Evolutionary conservation across 345 rosid genomes (phyloP).

Genomic region (Euphorbia peplus): DNA sequence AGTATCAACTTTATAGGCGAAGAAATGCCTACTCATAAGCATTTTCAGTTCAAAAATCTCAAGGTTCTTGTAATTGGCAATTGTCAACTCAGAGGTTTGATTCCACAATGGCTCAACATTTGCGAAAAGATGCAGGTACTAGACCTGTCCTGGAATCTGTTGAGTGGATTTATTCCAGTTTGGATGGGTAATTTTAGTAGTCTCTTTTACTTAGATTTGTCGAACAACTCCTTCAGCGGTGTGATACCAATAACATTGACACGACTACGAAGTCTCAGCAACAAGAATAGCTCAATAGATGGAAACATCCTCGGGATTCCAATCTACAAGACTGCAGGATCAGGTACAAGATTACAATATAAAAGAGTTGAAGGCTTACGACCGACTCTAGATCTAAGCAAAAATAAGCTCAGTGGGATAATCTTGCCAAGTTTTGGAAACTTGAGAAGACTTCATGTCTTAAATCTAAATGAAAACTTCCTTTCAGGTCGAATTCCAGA

Average conservation of each 20-base stretch:
- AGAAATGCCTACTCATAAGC: slow-evolving; percentile 13
- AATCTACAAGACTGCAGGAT: neutral
- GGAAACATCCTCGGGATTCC: neutral
- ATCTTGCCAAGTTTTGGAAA: slow-evolving; percentile 26
- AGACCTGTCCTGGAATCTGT: slow-evolving; percentile 22
- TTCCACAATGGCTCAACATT: slow-evolving; percentile 22
- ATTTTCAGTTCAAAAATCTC: slow-evolving; percentile 16
- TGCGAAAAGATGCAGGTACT: slow-evolving; percentile 13
- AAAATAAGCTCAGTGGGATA: slow-evolving; percentile 23
- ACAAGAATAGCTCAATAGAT: neutral
- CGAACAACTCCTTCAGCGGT: slow-evolving; percentile 33
- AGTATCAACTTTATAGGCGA: neutral
- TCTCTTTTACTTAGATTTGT: slow-evolving; percentile 34
- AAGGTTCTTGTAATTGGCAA: neutral
- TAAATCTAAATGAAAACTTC: slow-evolving; percentile 3
- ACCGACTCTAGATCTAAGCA: slow-evolving; percentile 22
- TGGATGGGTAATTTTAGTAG: slow-evolving; percentile 15
- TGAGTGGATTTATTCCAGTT: slow-evolving; percentile 16
- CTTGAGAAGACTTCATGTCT: slow-evolving; percentile 21
- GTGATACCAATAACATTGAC: slow-evolving; percentile 30
- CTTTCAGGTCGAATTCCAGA: slow-evolving; percentile 24
- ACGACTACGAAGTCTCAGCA: slow-evolving; percentile 13
- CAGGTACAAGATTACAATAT: slow-evolving; percentile 3
- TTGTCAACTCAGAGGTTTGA: slow-evolving; percentile 16
- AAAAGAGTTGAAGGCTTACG: slow-evolving; percentile 14